Evolutionary conservation across 1,139 yeast genomes (phyloP).

Genomic region (Torulaspora globosa): DNA sequence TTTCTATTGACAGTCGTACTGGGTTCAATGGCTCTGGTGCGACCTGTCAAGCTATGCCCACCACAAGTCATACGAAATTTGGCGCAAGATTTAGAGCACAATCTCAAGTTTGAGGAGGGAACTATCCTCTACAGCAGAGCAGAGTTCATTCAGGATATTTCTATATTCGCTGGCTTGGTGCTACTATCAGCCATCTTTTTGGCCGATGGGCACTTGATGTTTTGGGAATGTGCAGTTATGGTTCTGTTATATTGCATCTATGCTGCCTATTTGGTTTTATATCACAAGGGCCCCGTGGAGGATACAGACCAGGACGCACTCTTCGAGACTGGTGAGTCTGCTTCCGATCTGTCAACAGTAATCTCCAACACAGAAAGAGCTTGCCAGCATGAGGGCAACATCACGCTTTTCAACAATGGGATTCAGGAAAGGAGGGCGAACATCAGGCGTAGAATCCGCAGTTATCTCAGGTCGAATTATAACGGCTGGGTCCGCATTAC

Average conservation of each 20-base stretch:
- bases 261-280: slow-evolving; percentile 15
- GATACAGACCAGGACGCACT: background rate
- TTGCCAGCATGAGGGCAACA: slow-evolving; percentile 13
- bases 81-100: background rate
- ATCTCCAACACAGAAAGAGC: slow-evolving; percentile 9
- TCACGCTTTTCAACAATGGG: slow-evolving; percentile 21
- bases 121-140: slow-evolving; percentile 20
- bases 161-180: slow-evolving; percentile 23
- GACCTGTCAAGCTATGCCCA: slow-evolving; percentile 21
- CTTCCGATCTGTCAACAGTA: slow-evolving; percentile 10
- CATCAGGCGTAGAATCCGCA: slow-evolving; percentile 24
- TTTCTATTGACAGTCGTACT: slow-evolving; percentile 32
- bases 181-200: slow-evolving; percentile 20
- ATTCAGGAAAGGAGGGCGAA: slow-evolving; percentile 19
- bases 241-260: slow-evolving; percentile 20
- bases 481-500: slow-evolving; percentile 30
- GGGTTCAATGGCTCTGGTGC: slow-evolving; percentile 29
- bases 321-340: slow-evolving; percentile 1
- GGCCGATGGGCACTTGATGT: slow-evolving; percentile 24
- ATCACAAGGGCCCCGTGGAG: slow-evolving; percentile 2
- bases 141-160: slow-evolving; percentile 27
- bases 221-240: slow-evolving; percentile 29
- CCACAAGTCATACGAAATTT: background rate
- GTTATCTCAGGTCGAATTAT: slow-evolving; percentile 27
- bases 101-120: slow-evolving; percentile 7